phyloP scores from a whole-genome alignment of 345 rosid genomes.

The Citrus hindsii region DNA sequence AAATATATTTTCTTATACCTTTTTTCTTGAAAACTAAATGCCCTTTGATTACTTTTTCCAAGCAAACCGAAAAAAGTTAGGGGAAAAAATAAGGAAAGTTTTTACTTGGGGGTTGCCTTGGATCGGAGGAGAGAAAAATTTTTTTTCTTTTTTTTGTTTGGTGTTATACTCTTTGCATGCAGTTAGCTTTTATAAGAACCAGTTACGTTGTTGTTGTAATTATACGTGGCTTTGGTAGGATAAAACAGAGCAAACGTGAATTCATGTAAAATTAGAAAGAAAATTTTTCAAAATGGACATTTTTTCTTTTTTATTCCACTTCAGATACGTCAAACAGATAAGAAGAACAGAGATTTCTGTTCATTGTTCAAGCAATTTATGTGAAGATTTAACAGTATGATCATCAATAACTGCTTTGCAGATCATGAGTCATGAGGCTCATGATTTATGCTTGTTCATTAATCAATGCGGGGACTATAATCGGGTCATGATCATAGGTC shows the following conservation, averaged over 20 bases:
- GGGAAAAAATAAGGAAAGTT: background rate
- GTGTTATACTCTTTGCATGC: background rate
- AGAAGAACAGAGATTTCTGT: background rate
- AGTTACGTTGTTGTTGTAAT: background rate
- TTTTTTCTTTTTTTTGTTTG: background rate
- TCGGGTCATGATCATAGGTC: background rate
- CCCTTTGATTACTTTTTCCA: background rate
- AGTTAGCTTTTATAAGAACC: background rate
- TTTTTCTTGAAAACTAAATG: too few species aligned
- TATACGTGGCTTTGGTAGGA: too few species aligned
- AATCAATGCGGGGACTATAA: background rate
- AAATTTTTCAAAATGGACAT: too few species aligned
- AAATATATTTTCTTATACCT: background rate
- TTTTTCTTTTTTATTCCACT: too few species aligned
- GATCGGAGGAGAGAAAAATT: background rate
- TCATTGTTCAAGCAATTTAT: background rate
- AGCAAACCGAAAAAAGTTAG: too few species aligned
- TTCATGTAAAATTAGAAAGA: too few species aligned
- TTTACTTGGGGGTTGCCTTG: conserved; percentile 12
- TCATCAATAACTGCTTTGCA: background rate
- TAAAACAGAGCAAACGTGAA: too few species aligned
- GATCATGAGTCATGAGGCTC: background rate
- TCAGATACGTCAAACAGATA: too few species aligned
- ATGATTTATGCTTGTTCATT: background rate
- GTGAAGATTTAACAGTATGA: background rate